Percentiles rank a stretch among this genome's conserved stretches.
Conservation (phyloP, 73 alveolate genomes). For the Tetrahymena elliotti region DNA sequence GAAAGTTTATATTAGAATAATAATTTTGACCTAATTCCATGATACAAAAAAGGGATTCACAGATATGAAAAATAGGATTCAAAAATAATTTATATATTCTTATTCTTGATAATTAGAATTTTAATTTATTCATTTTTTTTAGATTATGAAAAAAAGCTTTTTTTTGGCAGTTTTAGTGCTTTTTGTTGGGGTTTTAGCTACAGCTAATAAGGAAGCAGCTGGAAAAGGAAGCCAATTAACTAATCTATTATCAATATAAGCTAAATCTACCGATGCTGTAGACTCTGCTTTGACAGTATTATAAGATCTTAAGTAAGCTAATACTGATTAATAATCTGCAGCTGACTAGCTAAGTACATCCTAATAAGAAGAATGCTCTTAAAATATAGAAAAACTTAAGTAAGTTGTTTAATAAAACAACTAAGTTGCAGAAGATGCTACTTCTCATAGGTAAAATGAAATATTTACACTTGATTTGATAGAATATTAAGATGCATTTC, state of each 20-base stretch:
- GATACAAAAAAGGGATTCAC: no score
- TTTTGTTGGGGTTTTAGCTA: not conserved
- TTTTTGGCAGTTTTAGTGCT: not conserved
- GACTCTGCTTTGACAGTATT: not conserved
- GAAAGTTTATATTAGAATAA: no score
- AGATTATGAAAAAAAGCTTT: not conserved
- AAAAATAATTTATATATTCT: no score
- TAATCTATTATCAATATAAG: not conserved
- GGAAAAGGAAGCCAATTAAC: not conserved
- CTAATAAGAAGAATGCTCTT: not conserved
- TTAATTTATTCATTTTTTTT: not conserved
- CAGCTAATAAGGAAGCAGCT: not conserved
- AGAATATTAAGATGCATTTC: not conserved
- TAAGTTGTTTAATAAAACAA: not conserved
- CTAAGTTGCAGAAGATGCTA: not conserved
- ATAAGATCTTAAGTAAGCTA: not conserved
- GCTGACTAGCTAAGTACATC: not conserved
- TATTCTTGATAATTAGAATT: not conserved
- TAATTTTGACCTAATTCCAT: no score
- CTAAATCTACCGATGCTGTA: not conserved
- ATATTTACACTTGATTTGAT: not conserved
- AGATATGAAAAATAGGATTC: no score
- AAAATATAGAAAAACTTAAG: not conserved
- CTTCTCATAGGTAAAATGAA: not conserved
- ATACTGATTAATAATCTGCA: not conserved